These are phyloP conservation scores for Xylariaceae sp. DNA, from an alignment of 2,329 filamentous ascomycete genomes.

Conservation along the genomic window DNA sequence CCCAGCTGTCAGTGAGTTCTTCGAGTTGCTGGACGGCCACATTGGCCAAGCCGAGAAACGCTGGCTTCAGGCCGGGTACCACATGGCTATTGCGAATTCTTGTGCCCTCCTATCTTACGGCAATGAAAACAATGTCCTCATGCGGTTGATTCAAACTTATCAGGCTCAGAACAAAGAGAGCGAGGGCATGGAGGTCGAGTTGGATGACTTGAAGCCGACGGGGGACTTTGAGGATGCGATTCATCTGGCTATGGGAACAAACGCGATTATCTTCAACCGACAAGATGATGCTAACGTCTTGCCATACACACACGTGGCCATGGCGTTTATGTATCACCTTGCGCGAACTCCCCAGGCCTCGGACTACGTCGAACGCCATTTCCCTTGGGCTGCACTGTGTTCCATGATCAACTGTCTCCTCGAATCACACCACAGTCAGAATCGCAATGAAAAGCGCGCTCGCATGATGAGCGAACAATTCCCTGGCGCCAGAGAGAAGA, in stretches of 20 bases:
- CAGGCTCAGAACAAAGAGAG: conserved; percentile 26
- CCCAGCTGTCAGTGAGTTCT: conserved; percentile 43
- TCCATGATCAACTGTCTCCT: conserved; percentile 37
- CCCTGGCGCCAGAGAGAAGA: conserved; percentile 38
- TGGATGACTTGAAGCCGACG: conserved; percentile 11
- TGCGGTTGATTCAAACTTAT: conserved; percentile 34
- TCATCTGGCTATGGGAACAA: conserved; percentile 24
- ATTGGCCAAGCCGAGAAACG: conserved; percentile 47
- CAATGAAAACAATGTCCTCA: conserved; percentile 41
- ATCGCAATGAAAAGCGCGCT: too few relatives aligned
- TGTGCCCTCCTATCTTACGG: conserved; percentile 51
- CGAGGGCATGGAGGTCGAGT: conserved; percentile 22
- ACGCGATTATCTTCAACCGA: conserved; percentile 42
- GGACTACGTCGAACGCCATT: conserved; percentile 37
- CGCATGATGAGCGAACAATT: conserved; percentile 29
- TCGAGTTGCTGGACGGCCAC: conserved; percentile 48
- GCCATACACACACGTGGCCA: conserved; percentile 55
- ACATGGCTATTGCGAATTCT: conserved; percentile 52
- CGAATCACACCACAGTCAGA: conserved; percentile 26
- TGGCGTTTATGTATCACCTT: conserved; percentile 53
- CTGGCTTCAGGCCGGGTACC: conserved; percentile 50
- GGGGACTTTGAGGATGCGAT: conserved; percentile 24
- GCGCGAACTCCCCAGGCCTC: conserved; percentile 38
- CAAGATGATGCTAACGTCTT: conserved; percentile 53
- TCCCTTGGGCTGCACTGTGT: conserved; percentile 50